Percentiles rank a stretch among this genome's conserved stretches.
phyloP scores from a whole-genome alignment of 139 green algal genomes.

The Astrephomene gubernaculifera region DNA sequence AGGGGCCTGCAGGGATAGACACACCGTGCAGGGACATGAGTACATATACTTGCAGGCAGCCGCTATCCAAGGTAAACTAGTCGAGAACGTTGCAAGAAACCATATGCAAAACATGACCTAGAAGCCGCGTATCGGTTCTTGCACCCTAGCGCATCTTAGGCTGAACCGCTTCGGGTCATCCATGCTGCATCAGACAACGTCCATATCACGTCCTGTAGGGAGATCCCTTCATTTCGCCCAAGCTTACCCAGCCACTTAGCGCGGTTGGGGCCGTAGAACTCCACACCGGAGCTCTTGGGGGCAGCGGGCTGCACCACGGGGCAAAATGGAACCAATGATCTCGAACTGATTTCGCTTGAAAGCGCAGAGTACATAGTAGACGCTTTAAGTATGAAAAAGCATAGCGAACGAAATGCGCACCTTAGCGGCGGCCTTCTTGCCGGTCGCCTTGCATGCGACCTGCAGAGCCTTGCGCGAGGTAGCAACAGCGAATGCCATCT shows the following conservation, averaged over 20 bases:
- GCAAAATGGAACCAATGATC: background rate
- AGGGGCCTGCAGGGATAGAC: constrained; percentile 28
- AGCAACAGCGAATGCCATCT: constrained; percentile 40
- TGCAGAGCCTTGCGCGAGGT: constrained; percentile 27
- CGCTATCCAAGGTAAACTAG: no score
- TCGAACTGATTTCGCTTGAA: background rate
- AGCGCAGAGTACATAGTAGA: background rate
- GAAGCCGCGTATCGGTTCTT: constrained; percentile 8
- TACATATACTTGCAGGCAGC: background rate
- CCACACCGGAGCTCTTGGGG: constrained; percentile 43
- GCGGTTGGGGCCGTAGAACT: constrained; percentile 78
- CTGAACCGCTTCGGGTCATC: no score
- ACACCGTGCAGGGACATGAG: background rate
- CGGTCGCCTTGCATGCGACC: constrained; percentile 23
- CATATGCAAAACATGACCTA: background rate
- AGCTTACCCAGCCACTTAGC: constrained; percentile 73
- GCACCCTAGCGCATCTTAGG: no score
- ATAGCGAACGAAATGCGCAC: background rate
- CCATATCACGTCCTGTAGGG: no score
- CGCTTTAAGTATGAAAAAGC: background rate
- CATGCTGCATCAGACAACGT: no score
- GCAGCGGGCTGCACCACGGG: background rate
- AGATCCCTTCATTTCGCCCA: no score
- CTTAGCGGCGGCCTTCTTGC: constrained; percentile 41
- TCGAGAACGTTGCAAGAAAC: background rate